phyloP scores from a whole-genome alignment of 805 yeast species.

The Tetrapisispora arboricola region DNA sequence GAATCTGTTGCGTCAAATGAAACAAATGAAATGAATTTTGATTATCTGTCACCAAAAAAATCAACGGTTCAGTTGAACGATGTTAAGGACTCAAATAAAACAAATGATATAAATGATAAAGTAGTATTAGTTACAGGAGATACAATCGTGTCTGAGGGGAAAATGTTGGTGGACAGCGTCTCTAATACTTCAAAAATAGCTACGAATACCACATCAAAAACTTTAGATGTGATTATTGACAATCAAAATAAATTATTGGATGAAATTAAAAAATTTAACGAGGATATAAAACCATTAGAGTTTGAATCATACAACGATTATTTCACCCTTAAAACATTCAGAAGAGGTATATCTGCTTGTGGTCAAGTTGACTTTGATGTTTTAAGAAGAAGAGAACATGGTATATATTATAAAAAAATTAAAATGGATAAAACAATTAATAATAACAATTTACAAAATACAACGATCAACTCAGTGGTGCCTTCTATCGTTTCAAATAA shows the following conservation, averaged over 20 bases:
- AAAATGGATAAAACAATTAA: constrained; percentile 3
- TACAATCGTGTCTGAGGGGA: not conserved
- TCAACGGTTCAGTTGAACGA: not conserved
- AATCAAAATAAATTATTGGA: not conserved
- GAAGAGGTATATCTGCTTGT: constrained; percentile 25
- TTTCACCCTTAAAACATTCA: constrained; percentile 20
- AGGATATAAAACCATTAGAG: constrained; percentile 18
- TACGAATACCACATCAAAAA: not conserved
- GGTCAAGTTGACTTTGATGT: constrained; percentile 25
- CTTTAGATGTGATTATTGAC: not conserved
- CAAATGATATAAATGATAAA: not conserved
- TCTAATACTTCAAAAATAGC: not conserved
- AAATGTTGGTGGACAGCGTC: not conserved
- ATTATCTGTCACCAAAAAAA: not conserved
- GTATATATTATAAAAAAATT: constrained; percentile 19
- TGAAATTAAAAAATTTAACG: not conserved
- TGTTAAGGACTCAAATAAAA: not conserved
- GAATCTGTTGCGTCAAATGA: not conserved
- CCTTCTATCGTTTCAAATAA: not conserved
- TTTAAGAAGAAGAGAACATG: constrained; percentile 20
- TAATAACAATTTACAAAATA: not conserved
- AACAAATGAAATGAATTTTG: not conserved
- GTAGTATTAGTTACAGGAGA: not conserved
- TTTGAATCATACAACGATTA: constrained; percentile 29
- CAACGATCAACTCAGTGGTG: too few species aligned